phyloP scores from a whole-genome alignment of 495 filamentous ascomycete genomes.

The Amphirosellinia nigrospora region DNA sequence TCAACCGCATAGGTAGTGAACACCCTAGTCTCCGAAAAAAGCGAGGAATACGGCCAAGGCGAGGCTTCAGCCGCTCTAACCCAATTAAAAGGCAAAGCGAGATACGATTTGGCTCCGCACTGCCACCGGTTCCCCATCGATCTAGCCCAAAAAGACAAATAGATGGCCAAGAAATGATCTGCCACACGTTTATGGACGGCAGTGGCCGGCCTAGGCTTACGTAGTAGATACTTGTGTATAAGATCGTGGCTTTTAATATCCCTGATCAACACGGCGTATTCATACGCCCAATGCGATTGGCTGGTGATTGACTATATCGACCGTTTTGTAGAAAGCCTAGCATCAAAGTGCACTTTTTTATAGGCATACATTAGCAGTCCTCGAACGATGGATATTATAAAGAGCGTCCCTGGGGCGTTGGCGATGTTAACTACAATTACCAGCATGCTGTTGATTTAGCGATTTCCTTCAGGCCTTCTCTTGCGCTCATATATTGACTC shows the following conservation, averaged over 20 bases:
- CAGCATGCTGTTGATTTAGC: not conserved
- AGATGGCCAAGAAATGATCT: slow-evolving; percentile 21
- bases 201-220: not conserved
- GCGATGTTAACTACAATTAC: not conserved
- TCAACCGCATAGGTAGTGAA: not conserved
- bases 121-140: slow-evolving; percentile 4
- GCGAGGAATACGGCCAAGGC: slow-evolving; percentile 19
- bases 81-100: slow-evolving; percentile 14
- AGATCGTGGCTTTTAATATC: not conserved
- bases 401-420: not conserved
- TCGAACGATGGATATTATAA: slow-evolving; percentile 16
- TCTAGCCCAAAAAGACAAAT: slow-evolving; percentile 10
- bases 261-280: slow-evolving; percentile 35
- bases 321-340: slow-evolving; percentile 10
- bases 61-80: not conserved
- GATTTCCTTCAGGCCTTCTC: not conserved
- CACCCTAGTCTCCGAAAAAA: not conserved
- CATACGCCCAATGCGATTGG: slow-evolving; percentile 35
- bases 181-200: not conserved
- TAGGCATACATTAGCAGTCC: not conserved
- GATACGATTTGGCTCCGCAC: slow-evolving; percentile 3
- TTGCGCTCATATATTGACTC: not conserved
- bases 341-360: not conserved
- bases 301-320: not conserved
- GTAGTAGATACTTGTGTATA: not conserved